phyloP scores from a whole-genome alignment of 2,329 filamentous ascomycete species.

The Xylariaceae sp. region DNA sequence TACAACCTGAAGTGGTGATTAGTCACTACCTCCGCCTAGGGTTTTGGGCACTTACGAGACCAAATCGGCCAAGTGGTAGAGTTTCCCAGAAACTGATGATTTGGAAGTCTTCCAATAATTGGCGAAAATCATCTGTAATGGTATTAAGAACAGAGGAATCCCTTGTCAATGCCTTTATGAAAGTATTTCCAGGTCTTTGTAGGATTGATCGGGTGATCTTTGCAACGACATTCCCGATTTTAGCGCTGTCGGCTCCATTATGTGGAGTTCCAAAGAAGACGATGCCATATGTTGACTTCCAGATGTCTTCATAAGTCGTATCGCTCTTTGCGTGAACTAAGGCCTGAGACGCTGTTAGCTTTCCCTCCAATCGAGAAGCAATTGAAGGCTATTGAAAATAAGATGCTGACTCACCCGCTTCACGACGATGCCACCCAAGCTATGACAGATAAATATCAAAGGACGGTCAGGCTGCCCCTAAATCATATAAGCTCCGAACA shows the following conservation, averaged over 20 bases:
- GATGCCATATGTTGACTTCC: slow-evolving; percentile 11
- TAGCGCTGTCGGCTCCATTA: neutral
- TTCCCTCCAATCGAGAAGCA: neutral
- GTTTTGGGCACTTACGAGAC: neutral
- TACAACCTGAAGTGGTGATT: slow-evolving; percentile 1
- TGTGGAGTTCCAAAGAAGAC: slow-evolving; percentile 14
- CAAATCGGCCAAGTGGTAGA: neutral
- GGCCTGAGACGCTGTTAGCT: neutral
- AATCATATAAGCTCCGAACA: too few species aligned
- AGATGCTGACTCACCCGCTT: neutral
- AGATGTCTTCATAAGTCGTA: slow-evolving; percentile 1
- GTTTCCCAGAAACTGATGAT: slow-evolving; percentile 17
- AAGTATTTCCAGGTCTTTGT: neutral
- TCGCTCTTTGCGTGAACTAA: slow-evolving; percentile 9
- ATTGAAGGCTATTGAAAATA: neutral
- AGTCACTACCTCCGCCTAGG: neutral
- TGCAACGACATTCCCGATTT: neutral
- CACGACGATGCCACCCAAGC: slow-evolving; percentile 4
- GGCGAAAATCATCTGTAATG: slow-evolving; percentile 8
- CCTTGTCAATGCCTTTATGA: slow-evolving; percentile 3
- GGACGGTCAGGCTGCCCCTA: neutral
- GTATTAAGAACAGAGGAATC: neutral
- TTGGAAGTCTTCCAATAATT: slow-evolving; percentile 13
- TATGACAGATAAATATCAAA: slow-evolving; percentile 11
- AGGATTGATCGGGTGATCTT: neutral